Percentiles rank a stretch among this genome's conserved stretches.
Conservation (phyloP, 2,329 filamentous ascomycete species). For the Hymenoscyphus fraxineus region DNA sequence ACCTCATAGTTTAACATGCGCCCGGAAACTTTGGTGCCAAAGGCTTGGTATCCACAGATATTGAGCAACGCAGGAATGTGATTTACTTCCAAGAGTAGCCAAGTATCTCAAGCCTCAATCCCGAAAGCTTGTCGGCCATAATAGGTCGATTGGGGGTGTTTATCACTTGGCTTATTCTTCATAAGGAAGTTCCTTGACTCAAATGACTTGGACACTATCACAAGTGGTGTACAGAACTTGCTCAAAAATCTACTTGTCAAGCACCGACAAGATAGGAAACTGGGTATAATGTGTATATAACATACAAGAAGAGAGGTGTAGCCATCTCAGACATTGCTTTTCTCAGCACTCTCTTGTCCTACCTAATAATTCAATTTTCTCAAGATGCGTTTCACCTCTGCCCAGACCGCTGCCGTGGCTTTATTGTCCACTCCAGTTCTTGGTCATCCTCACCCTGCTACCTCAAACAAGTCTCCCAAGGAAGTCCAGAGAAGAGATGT, state of each 20-base stretch:
- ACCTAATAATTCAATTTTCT: neutral
- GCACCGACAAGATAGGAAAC: no score
- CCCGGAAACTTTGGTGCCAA: neutral
- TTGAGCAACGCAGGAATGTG: neutral
- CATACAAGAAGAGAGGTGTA: neutral
- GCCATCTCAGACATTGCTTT: neutral
- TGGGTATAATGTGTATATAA: neutral
- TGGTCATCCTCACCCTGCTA: slow-evolving; percentile 9
- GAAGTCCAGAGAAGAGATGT: slow-evolving; percentile 11
- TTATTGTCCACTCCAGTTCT: slow-evolving; percentile 10
- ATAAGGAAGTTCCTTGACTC: slow-evolving; percentile 10
- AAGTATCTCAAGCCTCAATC: slow-evolving; percentile 5
- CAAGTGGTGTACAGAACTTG: neutral
- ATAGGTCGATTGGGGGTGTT: neutral
- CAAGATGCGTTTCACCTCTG: slow-evolving; percentile 15
- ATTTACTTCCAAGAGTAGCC: neutral
- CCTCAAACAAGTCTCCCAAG: neutral
- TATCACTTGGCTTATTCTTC: slow-evolving; percentile 12
- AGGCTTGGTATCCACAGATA: neutral
- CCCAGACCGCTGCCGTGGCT: slow-evolving; percentile 8
- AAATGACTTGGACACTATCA: slow-evolving; percentile 2
- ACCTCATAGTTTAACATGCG: no score
- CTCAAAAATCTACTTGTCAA: neutral
- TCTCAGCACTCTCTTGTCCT: neutral
- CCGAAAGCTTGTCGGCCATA: neutral